phyloP scores from a whole-genome alignment of 768 basidiomycete species.

The Termitomyces sp. region DNA sequence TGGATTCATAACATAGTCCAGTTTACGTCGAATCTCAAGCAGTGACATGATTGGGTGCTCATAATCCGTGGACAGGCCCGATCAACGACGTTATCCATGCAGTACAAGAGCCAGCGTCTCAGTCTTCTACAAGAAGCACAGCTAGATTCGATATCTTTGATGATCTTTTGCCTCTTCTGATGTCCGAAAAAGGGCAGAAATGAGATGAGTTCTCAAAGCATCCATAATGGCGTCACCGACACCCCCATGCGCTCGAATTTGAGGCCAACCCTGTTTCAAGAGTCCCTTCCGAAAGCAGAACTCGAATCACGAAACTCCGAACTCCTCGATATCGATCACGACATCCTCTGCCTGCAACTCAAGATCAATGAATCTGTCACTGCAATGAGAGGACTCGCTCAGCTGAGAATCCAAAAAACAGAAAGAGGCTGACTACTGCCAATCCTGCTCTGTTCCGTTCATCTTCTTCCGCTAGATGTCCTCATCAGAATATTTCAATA shows the following conservation, averaged over 20 bases:
- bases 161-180: background rate
- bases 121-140: background rate
- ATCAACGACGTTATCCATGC: background rate
- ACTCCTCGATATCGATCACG: no score
- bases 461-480: background rate
- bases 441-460: background rate
- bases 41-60: background rate
- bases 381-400: background rate
- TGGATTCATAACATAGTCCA: background rate
- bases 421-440: background rate
- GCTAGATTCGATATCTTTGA: background rate
- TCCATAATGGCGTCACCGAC: background rate
- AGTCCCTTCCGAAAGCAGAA: no score
- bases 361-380: background rate
- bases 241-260: background rate
- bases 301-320: no score
- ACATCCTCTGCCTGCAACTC: background rate
- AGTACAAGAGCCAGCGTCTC: no score
- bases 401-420: background rate
- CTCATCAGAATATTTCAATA: background rate
- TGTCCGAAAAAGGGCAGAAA: background rate
- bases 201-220: background rate
- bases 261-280: no score
- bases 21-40: background rate
- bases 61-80: background rate